phyloP scores from a whole-genome alignment of 2,329 filamentous ascomycete species.

The Diaporthe sp. region DNA sequence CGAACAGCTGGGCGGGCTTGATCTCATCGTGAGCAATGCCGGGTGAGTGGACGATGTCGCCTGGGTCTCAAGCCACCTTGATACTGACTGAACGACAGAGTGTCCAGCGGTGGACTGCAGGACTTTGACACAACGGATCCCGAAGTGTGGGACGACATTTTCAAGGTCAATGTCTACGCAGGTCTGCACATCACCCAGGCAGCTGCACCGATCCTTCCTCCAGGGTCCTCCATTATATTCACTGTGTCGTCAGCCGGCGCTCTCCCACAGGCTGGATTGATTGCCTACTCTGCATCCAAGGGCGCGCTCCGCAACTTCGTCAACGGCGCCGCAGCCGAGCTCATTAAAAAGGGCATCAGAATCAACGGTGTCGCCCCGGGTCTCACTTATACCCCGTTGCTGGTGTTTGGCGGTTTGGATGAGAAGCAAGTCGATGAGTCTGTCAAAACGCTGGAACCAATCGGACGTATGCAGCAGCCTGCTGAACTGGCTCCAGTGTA shows the following conservation, averaged over 20 bases:
- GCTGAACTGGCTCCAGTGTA: background rate
- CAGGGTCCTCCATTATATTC: slow-evolving; percentile 7
- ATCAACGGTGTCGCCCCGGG: background rate
- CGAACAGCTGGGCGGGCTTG: too few relatives aligned
- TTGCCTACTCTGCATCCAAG: slow-evolving; percentile 1
- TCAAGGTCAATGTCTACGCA: slow-evolving; percentile 5
- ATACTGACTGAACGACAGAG: too few relatives aligned
- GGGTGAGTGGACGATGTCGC: too few relatives aligned
- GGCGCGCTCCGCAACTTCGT: background rate
- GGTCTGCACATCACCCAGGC: slow-evolving; percentile 8
- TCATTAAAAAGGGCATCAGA: background rate
- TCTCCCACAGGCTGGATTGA: background rate
- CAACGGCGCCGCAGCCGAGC: background rate
- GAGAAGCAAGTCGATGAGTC: background rate
- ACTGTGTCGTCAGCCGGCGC: background rate
- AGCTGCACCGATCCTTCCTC: background rate
- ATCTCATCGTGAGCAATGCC: too few relatives aligned
- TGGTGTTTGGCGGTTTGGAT: background rate
- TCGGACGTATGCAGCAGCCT: background rate
- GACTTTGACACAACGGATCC: too few relatives aligned
- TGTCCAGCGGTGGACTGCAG: too few relatives aligned
- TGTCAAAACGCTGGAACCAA: background rate
- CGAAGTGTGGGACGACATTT: background rate
- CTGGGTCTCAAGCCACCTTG: too few relatives aligned
- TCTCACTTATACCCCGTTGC: background rate